Base-by-base conservation (phyloP, 768 basidiomycete genomes). In the Boletus coccyginus region DNA sequence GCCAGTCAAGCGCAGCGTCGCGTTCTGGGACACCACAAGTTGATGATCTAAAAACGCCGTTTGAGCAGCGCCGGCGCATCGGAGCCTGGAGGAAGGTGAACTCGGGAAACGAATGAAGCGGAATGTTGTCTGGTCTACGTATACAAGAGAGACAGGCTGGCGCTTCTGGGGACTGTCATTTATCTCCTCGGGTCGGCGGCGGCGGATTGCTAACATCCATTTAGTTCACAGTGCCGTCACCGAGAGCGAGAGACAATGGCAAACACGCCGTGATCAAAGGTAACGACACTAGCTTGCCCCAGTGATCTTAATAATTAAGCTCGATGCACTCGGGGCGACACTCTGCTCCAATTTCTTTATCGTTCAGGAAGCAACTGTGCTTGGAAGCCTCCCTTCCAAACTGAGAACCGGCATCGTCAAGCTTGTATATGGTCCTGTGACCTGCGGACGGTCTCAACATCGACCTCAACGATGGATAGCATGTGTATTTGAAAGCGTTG, bases 1-100 rank as follows among this genome's bases (percentile, higher is more conserved):
- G 81, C 70, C 73, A 78, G 56, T 81, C 82, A n/a, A 66, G 62
- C 4, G 79, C 79, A 3, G 73, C 61, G 56, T 77, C 77, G 67
- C 16, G 69, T 61, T 61, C 82, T 79, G 1, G 81, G 81, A 21
- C 81, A 74, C 81, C 81, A 83, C 54, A 83, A 66, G 65, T 81
- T 82, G 57, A 82, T 74, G 58, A 82, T 78, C 60, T 81, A 79
- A 67, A 79, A 81, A 56, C 80, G 78, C 24, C 70, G 65, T 57
- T 73, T 64, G 36, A 80, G 71, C 47, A 80, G 61, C 44, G 35
- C 66, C 58, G 70, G 70, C 0, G 70, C 78, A 40, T 81, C 78
- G 46, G 63, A 68, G 3, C 21, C 21, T 3, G 67, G 50, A 0
- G 79, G 77, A 13, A 78, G 73, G 38, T 71, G 67, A 14, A 82